These are phyloP conservation scores for Hyphopichia burtonii DNA, from an alignment of 1,139 yeast genomes.

Conservation along the genomic window DNA sequence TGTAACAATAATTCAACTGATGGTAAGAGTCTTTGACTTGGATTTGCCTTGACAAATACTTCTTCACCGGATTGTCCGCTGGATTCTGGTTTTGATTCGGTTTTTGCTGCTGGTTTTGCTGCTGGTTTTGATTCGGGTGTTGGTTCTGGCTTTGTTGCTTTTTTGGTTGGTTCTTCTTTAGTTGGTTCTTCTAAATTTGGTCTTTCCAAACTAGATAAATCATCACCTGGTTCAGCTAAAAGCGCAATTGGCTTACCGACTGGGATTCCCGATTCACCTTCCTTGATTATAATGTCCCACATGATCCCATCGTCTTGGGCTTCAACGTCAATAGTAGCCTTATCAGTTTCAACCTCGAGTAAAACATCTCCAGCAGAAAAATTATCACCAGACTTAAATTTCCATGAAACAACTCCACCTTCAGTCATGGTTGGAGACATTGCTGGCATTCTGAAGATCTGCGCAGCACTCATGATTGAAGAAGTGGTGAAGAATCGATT, in stretches of 20 bases:
- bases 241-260: slow-evolving; percentile 92
- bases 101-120: background rate
- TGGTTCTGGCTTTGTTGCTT: slow-evolving; percentile 12
- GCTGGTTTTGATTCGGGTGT: slow-evolving; percentile 11
- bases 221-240: slow-evolving; percentile 86
- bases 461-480: slow-evolving; percentile 30
- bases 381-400: slow-evolving; percentile 74
- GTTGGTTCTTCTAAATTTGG: slow-evolving; percentile 42
- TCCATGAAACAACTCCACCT: slow-evolving; percentile 97
- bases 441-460: slow-evolving; percentile 88
- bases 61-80: slow-evolving; percentile 14
- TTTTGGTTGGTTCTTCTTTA: slow-evolving; percentile 9
- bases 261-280: slow-evolving; percentile 75
- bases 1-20: slow-evolving; percentile 72
- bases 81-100: slow-evolving; percentile 7
- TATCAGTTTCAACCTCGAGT: slow-evolving; percentile 89
- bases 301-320: slow-evolving; percentile 89
- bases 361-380: slow-evolving; percentile 84
- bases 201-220: slow-evolving; percentile 57
- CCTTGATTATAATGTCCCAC: slow-evolving; percentile 69
- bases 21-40: slow-evolving; percentile 70
- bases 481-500: background rate
- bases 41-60: slow-evolving; percentile 50
- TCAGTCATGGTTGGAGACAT: slow-evolving; percentile 99
- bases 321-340: slow-evolving; percentile 90